Percentiles rank a stretch among this genome's conserved stretches.
These are phyloP conservation scores for Salvia splendens DNA, from an alignment of 257 asterid species.

Conservation along the genomic window DNA sequence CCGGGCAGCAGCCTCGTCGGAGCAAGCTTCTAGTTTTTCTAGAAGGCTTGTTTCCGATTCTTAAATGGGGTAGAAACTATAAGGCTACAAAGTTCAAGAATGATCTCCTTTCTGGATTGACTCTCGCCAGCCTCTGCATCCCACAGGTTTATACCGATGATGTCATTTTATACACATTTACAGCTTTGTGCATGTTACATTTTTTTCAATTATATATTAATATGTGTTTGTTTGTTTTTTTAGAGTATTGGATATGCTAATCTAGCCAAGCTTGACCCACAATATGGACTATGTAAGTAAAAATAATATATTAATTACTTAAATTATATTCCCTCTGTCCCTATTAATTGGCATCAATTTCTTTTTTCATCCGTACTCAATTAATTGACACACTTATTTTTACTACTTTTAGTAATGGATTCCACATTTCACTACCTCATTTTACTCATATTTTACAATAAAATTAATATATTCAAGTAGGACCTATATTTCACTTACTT, in stretches of 20 bases:
- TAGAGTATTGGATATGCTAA: conserved; percentile 93
- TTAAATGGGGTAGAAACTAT: conserved; percentile 69
- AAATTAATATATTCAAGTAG: too few relatives aligned
- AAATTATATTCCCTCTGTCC: too few relatives aligned
- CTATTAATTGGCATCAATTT: too few relatives aligned
- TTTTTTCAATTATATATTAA: too few relatives aligned
- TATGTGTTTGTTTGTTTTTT: neutral
- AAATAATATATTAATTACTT: too few relatives aligned
- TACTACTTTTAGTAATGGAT: neutral
- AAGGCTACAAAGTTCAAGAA: conserved; percentile 65
- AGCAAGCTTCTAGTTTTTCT: conserved; percentile 36
- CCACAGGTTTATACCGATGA: conserved; percentile 59
- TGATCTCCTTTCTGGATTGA: conserved; percentile 78
- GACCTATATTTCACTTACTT: too few relatives aligned
- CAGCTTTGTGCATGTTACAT: too few relatives aligned
- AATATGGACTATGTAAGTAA: conserved; percentile 78
- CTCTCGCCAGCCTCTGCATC: conserved; percentile 87
- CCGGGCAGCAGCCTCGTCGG: conserved; percentile 31
- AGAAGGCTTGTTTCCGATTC: conserved; percentile 66
- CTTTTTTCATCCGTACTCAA: too few relatives aligned
- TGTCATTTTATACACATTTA: neutral
- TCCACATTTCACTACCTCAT: too few relatives aligned
- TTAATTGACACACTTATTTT: neutral
- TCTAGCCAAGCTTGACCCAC: conserved; percentile 84
- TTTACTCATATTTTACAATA: too few relatives aligned